A percentile compares a stretch with the other conserved stretches of the same genome.
phyloP scores from a whole-genome alignment of 2,329 filamentous ascomycete species.

The Ramularia collo-cygni region DNA sequence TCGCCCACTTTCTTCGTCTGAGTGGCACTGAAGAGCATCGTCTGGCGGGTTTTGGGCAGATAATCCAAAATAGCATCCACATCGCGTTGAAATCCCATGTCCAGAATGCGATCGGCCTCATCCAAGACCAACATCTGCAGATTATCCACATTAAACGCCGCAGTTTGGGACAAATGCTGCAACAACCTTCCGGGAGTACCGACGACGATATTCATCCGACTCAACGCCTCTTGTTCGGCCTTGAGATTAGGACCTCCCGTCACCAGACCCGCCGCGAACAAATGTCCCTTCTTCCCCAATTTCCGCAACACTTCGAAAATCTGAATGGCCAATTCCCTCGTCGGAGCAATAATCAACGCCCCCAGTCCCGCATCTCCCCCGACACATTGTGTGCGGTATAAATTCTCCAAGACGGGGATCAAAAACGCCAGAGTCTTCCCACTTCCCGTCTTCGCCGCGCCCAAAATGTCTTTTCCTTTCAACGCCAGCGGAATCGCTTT shows the following conservation, averaged over 20 bases:
- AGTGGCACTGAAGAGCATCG: slow-evolving; percentile 89
- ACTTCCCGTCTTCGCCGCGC: slow-evolving; percentile 90
- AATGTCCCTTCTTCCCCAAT: slow-evolving; percentile 73
- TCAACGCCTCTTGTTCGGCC: slow-evolving; percentile 77
- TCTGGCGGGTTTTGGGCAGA: slow-evolving; percentile 77
- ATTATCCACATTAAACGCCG: slow-evolving; percentile 81
- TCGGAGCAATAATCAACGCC: slow-evolving; percentile 87
- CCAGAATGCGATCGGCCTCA: slow-evolving; percentile 93
- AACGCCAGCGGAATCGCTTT: slow-evolving; percentile 83
- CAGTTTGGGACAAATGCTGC: slow-evolving; percentile 92
- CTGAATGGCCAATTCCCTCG: slow-evolving; percentile 89
- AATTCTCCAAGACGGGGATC: slow-evolving; percentile 82
- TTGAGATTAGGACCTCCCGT: slow-evolving; percentile 89
- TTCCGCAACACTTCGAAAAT: slow-evolving; percentile 93
- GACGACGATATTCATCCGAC: slow-evolving; percentile 93
- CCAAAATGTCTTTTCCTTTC: slow-evolving; percentile 80
- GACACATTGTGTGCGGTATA: slow-evolving; percentile 84
- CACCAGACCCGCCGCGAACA: slow-evolving; percentile 84
- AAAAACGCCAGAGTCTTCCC: slow-evolving; percentile 94
- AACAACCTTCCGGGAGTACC: slow-evolving; percentile 92
- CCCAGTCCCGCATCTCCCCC: slow-evolving; percentile 80
- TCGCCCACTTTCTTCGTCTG: slow-evolving; percentile 94
- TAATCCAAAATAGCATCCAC: slow-evolving; percentile 93
- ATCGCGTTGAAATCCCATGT: slow-evolving; percentile 89
- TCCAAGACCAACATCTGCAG: slow-evolving; percentile 89